Percentiles rank a stretch among this genome's conserved stretches.
These are phyloP conservation scores for Ceratocystiopsis sp. DNA, from an alignment of 2,329 filamentous ascomycete genomes.

Conservation along the genomic window DNA sequence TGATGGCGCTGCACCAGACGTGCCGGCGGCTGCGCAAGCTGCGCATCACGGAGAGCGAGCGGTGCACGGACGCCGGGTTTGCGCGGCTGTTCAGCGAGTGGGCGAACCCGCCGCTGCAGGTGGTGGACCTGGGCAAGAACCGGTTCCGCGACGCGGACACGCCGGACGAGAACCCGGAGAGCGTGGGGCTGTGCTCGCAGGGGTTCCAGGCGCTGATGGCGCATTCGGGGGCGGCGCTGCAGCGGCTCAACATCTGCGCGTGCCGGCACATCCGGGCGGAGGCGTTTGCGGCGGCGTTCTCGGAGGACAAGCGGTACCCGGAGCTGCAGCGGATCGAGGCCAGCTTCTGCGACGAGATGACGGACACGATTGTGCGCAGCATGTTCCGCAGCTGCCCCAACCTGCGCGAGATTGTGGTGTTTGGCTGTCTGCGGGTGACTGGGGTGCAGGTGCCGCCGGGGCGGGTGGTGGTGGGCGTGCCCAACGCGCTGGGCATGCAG, in stretches of 20 bases:
- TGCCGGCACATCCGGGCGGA: slow-evolving; percentile 63
- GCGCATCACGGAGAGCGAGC: slow-evolving; percentile 61
- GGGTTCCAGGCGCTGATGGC: slow-evolving; percentile 71
- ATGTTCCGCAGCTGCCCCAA: slow-evolving; percentile 49
- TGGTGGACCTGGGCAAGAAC: slow-evolving; percentile 60
- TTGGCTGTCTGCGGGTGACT: slow-evolving; percentile 47
- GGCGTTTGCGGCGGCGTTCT: slow-evolving; percentile 62
- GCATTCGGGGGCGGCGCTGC: slow-evolving; percentile 55
- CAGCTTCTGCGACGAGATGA: slow-evolving; percentile 55
- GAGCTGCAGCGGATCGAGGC: slow-evolving; percentile 56
- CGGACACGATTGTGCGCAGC: slow-evolving; percentile 44
- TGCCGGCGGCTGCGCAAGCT: slow-evolving; percentile 59
- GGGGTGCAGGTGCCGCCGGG: slow-evolving; percentile 35
- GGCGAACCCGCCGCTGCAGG: slow-evolving; percentile 53
- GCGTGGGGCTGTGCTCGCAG: slow-evolving; percentile 55
- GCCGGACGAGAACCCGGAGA: slow-evolving; percentile 46
- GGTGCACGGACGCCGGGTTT: slow-evolving; percentile 60
- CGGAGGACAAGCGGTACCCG: slow-evolving; percentile 41
- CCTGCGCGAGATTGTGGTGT: slow-evolving; percentile 41
- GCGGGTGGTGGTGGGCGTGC: slow-evolving; percentile 39
- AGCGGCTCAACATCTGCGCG: slow-evolving; percentile 58
- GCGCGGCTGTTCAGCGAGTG: slow-evolving; percentile 56
- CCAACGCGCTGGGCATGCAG: slow-evolving; percentile 43
- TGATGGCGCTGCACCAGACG: slow-evolving; percentile 51
- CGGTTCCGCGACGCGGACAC: slow-evolving; percentile 58